Percentiles rank a stretch among this genome's conserved stretches.
phyloP scores from a whole-genome alignment of 1,139 yeast genomes.

The Kazachstania sp. region DNA sequence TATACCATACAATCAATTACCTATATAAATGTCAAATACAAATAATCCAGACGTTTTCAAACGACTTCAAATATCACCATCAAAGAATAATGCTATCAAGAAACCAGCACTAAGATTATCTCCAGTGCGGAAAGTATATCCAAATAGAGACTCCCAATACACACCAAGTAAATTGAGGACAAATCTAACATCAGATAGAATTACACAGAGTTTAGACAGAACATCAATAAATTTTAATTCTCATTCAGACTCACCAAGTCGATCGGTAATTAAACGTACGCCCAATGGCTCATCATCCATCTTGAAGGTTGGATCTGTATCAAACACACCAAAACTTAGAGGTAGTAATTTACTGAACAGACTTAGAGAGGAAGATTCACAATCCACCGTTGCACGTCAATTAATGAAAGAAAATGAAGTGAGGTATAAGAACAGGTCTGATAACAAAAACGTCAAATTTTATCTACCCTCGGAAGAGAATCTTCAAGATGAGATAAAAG shows the following conservation, averaged over 20 bases:
- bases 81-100: conserved; percentile 14
- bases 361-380: conserved; percentile 5
- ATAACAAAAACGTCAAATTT: conserved; percentile 15
- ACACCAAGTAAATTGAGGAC: conserved; percentile 20
- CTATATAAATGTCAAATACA: background rate
- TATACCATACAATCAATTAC: background rate
- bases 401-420: background rate
- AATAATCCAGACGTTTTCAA: conserved; percentile 16
- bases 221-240: background rate
- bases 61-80: conserved; percentile 23
- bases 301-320: background rate
- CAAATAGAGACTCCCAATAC: conserved; percentile 8
- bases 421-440: background rate
- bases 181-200: conserved; percentile 13
- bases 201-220: conserved; percentile 9
- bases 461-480: conserved; percentile 9
- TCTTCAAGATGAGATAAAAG: background rate
- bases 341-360: conserved; percentile 12
- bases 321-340: background rate
- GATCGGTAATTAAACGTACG: background rate
- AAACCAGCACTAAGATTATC: conserved; percentile 23
- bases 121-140: conserved; percentile 10
- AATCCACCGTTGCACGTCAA: background rate
- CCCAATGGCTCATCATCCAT: background rate
- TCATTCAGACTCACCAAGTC: background rate